Conservation (phyloP, 208 protist genomes). For the Endotrypanum monterogeii region DNA sequence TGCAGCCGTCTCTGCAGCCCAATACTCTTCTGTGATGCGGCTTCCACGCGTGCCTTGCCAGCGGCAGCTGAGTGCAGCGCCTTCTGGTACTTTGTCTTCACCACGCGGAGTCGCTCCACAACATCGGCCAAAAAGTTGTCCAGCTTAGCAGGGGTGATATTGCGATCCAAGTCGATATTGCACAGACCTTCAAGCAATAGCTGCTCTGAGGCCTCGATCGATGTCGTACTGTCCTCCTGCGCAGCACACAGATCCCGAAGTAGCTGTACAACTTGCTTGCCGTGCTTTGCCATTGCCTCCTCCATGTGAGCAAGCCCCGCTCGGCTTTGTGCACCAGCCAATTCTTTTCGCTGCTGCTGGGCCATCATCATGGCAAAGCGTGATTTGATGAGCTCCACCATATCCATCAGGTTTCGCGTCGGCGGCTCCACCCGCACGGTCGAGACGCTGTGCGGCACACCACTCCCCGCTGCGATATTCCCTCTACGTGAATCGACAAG, state of each 20-base stretch:
- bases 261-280: slow-evolving; percentile 43
- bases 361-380: slow-evolving; percentile 52
- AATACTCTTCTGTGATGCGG: slow-evolving; percentile 41
- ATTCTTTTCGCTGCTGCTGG: slow-evolving; percentile 58
- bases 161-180: slow-evolving; percentile 15
- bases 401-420: slow-evolving; percentile 56
- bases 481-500: slow-evolving; percentile 28
- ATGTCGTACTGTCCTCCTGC: slow-evolving; percentile 12
- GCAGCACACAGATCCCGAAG: slow-evolving; percentile 38
- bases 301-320: slow-evolving; percentile 44
- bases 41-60: slow-evolving; percentile 49
- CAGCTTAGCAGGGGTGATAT: slow-evolving; percentile 22
- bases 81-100: slow-evolving; percentile 51
- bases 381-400: slow-evolving; percentile 59
- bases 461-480: slow-evolving; percentile 9
- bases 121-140: slow-evolving; percentile 58
- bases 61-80: slow-evolving; percentile 36
- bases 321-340: slow-evolving; percentile 47
- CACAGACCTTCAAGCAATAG: slow-evolving; percentile 20
- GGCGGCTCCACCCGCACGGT: slow-evolving; percentile 57
- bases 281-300: slow-evolving; percentile 39
- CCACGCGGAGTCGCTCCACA: slow-evolving; percentile 49
- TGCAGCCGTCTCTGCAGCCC: slow-evolving; percentile 29
- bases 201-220: slow-evolving; percentile 8
- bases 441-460: slow-evolving; percentile 5